Conservation (phyloP, 179 eudicot species). For the Drosera spatulata region DNA sequence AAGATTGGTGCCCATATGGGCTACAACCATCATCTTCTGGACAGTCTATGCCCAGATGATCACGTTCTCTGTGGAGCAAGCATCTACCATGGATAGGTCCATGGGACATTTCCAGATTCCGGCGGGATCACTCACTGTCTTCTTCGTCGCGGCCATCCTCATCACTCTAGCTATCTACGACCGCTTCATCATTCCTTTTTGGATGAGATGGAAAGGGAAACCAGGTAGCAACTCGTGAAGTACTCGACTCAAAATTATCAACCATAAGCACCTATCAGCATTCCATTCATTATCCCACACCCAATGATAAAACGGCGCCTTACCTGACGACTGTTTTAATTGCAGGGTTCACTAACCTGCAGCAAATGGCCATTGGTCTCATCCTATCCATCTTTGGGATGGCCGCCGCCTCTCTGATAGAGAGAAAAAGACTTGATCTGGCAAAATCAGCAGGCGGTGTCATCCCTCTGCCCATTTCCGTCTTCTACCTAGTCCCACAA, state of each 20-base stretch:
- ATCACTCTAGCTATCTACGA: slow-evolving; percentile 58
- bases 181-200: slow-evolving; percentile 23
- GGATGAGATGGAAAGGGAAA: too few relatives aligned
- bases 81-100: slow-evolving; percentile 50
- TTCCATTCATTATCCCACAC: too few relatives aligned
- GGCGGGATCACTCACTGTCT: slow-evolving; percentile 54
- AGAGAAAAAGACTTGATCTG: slow-evolving; percentile 29
- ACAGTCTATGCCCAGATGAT: slow-evolving; percentile 66
- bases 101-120: slow-evolving; percentile 58
- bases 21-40: slow-evolving; percentile 49
- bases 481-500: too few relatives aligned
- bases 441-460: too few relatives aligned
- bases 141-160: slow-evolving; percentile 59
- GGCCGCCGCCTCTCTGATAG: slow-evolving; percentile 44
- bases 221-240: too few relatives aligned
- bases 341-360: slow-evolving; percentile 64
- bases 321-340: slow-evolving; percentile 29
- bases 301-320: neutral
- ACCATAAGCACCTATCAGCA: too few relatives aligned
- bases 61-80: slow-evolving; percentile 67
- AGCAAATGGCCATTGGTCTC: slow-evolving; percentile 65
- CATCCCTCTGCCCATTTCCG: too few relatives aligned
- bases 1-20: slow-evolving; percentile 54
- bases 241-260: too few relatives aligned
- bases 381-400: slow-evolving; percentile 47